Evolutionary conservation across 1,284 basidiomycete species (phyloP).

Genomic region (Jaminaea rosea): DNA sequence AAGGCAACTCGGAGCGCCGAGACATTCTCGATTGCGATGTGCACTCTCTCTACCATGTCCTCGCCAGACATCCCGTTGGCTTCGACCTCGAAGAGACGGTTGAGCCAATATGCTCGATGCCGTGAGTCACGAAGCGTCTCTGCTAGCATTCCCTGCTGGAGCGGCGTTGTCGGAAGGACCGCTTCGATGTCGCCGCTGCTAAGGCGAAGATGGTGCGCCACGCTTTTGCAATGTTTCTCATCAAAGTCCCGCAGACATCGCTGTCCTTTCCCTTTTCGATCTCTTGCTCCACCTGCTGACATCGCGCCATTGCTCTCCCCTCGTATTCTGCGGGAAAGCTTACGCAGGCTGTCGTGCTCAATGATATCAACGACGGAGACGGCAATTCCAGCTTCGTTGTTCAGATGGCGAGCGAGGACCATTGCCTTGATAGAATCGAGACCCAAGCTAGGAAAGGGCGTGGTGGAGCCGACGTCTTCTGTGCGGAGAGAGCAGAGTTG

Average conservation of each 20-base stretch:
- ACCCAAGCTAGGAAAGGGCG: conserved; percentile 37
- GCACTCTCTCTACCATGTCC: too few relatives aligned
- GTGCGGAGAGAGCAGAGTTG: conserved; percentile 28
- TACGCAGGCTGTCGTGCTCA: conserved; percentile 26
- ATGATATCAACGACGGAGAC: conserved; percentile 44
- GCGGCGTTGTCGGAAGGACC: conserved; percentile 26
- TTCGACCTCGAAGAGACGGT: conserved; percentile 16
- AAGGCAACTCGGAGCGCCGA: too few relatives aligned
- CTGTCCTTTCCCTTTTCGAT: too few relatives aligned
- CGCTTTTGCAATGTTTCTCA: too few relatives aligned
- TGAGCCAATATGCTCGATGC: conserved; percentile 25
- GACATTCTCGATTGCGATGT: too few relatives aligned
- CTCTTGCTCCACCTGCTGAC: too few relatives aligned
- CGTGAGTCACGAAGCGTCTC: conserved; percentile 27
- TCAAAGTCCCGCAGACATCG: too few relatives aligned
- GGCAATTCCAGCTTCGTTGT: conserved; percentile 20
- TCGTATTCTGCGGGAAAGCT: not conserved
- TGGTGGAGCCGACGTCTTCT: conserved; percentile 25
- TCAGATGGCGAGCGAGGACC: conserved; percentile 30
- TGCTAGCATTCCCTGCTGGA: conserved; percentile 42
- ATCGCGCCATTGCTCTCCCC: too few relatives aligned
- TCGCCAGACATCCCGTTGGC: too few relatives aligned
- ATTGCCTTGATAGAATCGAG: conserved; percentile 45
- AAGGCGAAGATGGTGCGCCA: too few relatives aligned
- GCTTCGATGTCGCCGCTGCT: not conserved